Base-by-base conservation (phyloP, 805 yeast genomes). In the Wickerhamia fluorescens region DNA sequence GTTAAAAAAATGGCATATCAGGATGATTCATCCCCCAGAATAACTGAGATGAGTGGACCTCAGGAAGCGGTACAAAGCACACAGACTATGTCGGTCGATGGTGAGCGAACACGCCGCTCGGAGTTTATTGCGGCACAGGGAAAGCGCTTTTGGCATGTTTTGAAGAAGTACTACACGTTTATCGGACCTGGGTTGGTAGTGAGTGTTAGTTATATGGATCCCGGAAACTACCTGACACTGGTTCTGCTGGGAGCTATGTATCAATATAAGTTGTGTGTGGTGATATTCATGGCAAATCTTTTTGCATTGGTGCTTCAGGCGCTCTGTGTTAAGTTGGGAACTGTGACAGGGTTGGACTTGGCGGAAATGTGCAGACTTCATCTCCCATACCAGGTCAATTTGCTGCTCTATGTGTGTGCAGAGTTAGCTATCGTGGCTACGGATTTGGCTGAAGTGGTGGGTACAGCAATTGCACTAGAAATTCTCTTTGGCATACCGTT, bases 401-500 rank as follows among this genome's bases (percentile, higher is more conserved):
- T 73, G 23, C 38, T 67, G 3, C 58, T 86, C 4, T 87, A 86
- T 49, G 49, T 72, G 2, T 67, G 82, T 42, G 86, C 95, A 1
- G 95, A 87, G 45, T 43, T 84, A 14, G 95, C 95, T 3, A 87
- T 87, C 37, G 78, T 87, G 20, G 94, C 95, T 7, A 87, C 96
- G 0, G 96, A 87, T 51, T 59, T 87, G 44, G 96, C 96, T 1
- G 96, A 87, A 53, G 95, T 87, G 7, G 89, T 87, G 6, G 96
- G 96, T 2, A 81, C 95, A 3, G 95, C 95, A 7, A 83, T 87
- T 27, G 75, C 95, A 0, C 62, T 87, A 29, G 77, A 84, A 41
- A 84, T 87, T 35, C 52, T 87, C 16, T 78, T 87, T 44, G 66
- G 70, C 2, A 73, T 87, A 7, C 95, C 95, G 1, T 61, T 87